These are phyloP conservation scores for Saccharomyces pastorianus DNA, from an alignment of 1,139 yeast species.

Conservation along the genomic window DNA sequence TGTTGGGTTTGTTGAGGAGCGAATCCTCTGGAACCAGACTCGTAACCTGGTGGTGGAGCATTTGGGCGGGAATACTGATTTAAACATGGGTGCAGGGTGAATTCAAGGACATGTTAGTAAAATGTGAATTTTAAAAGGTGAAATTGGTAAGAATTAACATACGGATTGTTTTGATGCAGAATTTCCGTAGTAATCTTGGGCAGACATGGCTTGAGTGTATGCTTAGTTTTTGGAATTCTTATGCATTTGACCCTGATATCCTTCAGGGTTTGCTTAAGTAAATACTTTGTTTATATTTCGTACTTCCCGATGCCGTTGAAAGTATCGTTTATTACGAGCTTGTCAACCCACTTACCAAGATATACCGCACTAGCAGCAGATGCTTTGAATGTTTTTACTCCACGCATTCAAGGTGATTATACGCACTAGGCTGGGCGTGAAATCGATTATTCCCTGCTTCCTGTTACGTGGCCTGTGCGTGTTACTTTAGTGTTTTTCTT, in stretches of 20 bases:
- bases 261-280: not conserved
- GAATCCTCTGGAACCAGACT: slow-evolving; percentile 6
- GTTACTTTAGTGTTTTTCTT: no score
- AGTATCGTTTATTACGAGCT: not conserved
- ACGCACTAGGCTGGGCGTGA: not conserved
- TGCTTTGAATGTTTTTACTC: no score
- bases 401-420: no score
- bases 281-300: not conserved
- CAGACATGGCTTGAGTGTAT: slow-evolving; percentile 9
- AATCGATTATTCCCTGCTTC: no score
- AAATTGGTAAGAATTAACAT: slow-evolving; percentile 7
- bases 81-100: not conserved
- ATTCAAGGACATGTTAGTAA: not conserved
- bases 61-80: slow-evolving; percentile 14
- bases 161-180: slow-evolving; percentile 6
- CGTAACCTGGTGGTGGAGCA: slow-evolving; percentile 17
- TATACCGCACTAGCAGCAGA: not conserved
- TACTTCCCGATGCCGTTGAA: not conserved
- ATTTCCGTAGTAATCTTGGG: slow-evolving; percentile 15
- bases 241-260: not conserved
- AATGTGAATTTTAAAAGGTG: not conserved
- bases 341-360: not conserved
- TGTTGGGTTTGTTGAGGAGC: slow-evolving; percentile 7
- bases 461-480: no score
- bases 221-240: not conserved